Evolutionary conservation across 163 green algal species (phyloP), one percentile per base, ranked within the genome.

Genomic region (Scenedesmus sp.): DNA sequence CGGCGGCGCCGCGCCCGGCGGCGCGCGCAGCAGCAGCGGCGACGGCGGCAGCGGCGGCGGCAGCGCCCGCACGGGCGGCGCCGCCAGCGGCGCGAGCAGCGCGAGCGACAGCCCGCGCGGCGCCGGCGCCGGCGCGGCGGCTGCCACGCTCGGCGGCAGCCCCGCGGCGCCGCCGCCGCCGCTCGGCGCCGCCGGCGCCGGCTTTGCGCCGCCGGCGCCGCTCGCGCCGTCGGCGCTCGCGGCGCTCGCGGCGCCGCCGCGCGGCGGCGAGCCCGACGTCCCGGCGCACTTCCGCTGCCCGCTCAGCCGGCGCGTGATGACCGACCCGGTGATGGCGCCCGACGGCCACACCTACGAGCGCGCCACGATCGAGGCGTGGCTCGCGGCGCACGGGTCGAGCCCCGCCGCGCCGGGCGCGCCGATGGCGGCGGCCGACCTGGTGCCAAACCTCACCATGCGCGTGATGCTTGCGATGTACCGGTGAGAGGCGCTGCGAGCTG

Each of bases 321-420:
- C 48, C 48, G 58, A 85, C 50, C 84, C 84, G 7, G 84, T 87
- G 4, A 75, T 87, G 50, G 84, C 84, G 14, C 65, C 77, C 1
- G 84, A 89, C 57, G 84, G 84, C 39, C 60, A 87, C 71, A 82
- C 81, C 10, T 89, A 89, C 58, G 84, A 89, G 81, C 51, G 72
- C 4, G 34, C 44, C 42, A 81, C 84, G 3, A 89, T 89, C n/a
- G 63, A 84, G 47, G 51, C 72, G 47, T 89, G 77, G 81, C 51
- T 89, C 15, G 75, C 70, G 53, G 44, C 60, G 48, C 66, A 85
- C 48, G 84, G 70, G 39, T 39, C 26, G 17, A 70, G 57, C 44
- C 70, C 70, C 22, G 26, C 60, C 10, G 18, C 24, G 3, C 44
- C 28, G 13, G 24, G 22, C 24, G 80, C 58, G 13, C 77, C 83